A percentile compares a stretch with the other conserved stretches of the same genome.
Conservation (phyloP, 2,329 filamentous ascomycete species). For the Fonsecaea multimorphosa region DNA sequence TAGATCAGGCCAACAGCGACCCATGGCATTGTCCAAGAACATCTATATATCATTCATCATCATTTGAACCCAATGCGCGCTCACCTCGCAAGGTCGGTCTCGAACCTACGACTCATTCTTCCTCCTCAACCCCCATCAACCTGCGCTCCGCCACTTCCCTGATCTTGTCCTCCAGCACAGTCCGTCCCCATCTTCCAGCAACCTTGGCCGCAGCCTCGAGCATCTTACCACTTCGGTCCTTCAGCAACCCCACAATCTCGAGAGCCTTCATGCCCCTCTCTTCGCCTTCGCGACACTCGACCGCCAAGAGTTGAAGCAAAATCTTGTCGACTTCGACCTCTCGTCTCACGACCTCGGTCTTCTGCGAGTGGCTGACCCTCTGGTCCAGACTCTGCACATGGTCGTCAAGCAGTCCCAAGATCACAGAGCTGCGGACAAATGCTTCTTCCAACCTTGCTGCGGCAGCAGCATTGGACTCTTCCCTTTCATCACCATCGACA, state of each 20-base stretch:
- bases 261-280: constrained; percentile 93
- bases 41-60: not conserved
- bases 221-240: constrained; percentile 84
- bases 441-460: constrained; percentile 74
- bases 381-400: constrained; percentile 71
- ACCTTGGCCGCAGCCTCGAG: constrained; percentile 89
- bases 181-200: constrained; percentile 80
- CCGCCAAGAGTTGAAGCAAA: constrained; percentile 82
- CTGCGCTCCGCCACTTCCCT: constrained; percentile 77
- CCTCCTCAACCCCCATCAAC: constrained; percentile 65
- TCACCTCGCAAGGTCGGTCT: not conserved
- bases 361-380: constrained; percentile 60
- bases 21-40: too few species aligned
- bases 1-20: too few species aligned
- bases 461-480: constrained; percentile 52
- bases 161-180: constrained; percentile 88
- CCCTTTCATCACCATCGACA: constrained; percentile 35
- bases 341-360: constrained; percentile 69
- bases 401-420: constrained; percentile 76
- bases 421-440: constrained; percentile 75
- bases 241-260: constrained; percentile 86
- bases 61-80: not conserved
- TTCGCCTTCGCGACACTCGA: constrained; percentile 90
- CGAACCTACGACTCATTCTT: not conserved
- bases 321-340: constrained; percentile 90